A percentile compares a stretch with the other conserved stretches of the same genome.
phyloP scores from a whole-genome alignment of 2,329 filamentous ascomycete genomes.

The Cladophialophora bantiana region DNA sequence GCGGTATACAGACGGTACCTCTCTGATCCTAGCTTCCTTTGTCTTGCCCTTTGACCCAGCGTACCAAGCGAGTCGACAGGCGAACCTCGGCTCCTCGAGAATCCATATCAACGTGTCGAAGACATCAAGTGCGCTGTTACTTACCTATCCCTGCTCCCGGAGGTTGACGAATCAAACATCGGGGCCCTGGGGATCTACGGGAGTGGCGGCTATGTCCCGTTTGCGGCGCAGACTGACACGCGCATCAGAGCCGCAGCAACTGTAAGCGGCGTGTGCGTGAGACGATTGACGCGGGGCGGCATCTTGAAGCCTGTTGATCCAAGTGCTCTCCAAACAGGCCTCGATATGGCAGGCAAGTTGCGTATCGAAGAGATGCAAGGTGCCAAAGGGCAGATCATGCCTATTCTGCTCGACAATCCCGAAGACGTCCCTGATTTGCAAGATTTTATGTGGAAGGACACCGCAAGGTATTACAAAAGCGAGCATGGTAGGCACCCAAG shows the following conservation, averaged over 20 bases:
- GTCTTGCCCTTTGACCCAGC: constrained; percentile 50
- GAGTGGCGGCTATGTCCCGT: constrained; percentile 46
- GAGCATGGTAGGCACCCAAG: constrained; percentile 35
- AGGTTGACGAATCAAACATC: constrained; percentile 47
- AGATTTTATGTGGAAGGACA: constrained; percentile 34
- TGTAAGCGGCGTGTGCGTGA: constrained; percentile 44
- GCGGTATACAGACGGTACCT: constrained; percentile 45
- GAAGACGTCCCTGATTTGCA: constrained; percentile 22
- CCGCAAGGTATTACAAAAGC: constrained; percentile 38
- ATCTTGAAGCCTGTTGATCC: no score
- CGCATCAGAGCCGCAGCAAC: constrained; percentile 52
- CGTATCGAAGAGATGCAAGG: constrained; percentile 17
- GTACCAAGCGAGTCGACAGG: constrained; percentile 49
- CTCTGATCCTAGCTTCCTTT: constrained; percentile 45
- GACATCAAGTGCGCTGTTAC: constrained; percentile 48
- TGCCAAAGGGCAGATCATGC: constrained; percentile 26
- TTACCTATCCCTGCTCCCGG: constrained; percentile 40
- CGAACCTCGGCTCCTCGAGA: constrained; percentile 48
- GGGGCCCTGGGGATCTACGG: constrained; percentile 51
- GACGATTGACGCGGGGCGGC: constrained; percentile 43
- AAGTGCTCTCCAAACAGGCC: constrained; percentile 26
- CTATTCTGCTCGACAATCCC: constrained; percentile 23
- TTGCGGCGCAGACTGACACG: constrained; percentile 47
- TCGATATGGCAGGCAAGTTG: constrained; percentile 19
- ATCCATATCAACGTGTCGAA: constrained; percentile 48